Percentiles rank a stretch among this genome's conserved stretches.
Evolutionary conservation across 192 early-diverging fungal genomes (phyloP).

Genomic region (Obelidium mucronatum): DNA sequence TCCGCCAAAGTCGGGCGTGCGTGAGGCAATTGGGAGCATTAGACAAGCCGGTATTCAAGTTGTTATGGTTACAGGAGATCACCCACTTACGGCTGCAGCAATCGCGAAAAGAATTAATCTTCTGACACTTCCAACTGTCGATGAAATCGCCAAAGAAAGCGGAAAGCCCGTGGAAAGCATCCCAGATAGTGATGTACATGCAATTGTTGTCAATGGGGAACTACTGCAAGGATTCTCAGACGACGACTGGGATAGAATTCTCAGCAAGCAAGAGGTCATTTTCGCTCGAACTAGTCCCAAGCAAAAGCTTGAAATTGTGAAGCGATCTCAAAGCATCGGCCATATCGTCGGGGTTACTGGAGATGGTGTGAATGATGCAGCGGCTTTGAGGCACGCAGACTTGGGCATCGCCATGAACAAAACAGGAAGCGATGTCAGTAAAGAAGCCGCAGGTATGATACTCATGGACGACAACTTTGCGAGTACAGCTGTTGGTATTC

Average conservation of each 20-base stretch:
- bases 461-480: constrained; percentile 98
- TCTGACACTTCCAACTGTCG: constrained; percentile 22
- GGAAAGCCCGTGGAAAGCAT: constrained; percentile 38
- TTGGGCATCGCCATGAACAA: constrained; percentile 97
- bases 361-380: constrained; percentile 94
- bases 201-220: constrained; percentile 84
- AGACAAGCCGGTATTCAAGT: constrained; percentile 91
- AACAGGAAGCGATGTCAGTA: constrained; percentile 90
- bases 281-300: constrained; percentile 93
- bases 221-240: constrained; percentile 74
- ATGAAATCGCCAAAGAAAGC: constrained; percentile 16
- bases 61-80: constrained; percentile 97
- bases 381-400: constrained; percentile 94
- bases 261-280: constrained; percentile 82
- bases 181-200: constrained; percentile 74
- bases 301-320: constrained; percentile 96
- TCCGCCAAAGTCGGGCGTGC: constrained; percentile 94
- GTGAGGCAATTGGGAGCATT: constrained; percentile 86
- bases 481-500: constrained; percentile 87
- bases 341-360: constrained; percentile 98
- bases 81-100: constrained; percentile 93
- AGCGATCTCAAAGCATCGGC: constrained; percentile 83
- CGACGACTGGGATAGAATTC: constrained; percentile 82
- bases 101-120: constrained; percentile 90
- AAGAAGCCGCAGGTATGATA: constrained; percentile 93